Evolutionary conservation across 1,284 basidiomycete genomes (phyloP).

Genomic region (Cystodermella granulosa): DNA sequence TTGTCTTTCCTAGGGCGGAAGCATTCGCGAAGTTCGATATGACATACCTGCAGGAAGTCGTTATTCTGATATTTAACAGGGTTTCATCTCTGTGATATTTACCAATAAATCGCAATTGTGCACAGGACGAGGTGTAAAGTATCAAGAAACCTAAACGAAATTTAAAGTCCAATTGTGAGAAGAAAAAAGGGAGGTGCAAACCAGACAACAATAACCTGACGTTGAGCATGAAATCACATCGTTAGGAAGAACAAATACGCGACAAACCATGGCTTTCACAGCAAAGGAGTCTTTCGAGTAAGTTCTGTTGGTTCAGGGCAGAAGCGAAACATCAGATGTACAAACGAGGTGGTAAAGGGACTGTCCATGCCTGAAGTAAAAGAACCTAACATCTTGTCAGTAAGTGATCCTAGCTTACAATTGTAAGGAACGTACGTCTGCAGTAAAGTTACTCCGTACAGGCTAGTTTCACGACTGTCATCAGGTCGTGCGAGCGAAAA

Average conservation of each 20-base stretch:
- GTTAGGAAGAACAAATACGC: background rate
- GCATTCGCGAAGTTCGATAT: slow-evolving; percentile 36
- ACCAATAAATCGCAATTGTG: slow-evolving; percentile 35
- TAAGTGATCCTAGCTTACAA: background rate
- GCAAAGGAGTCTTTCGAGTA: slow-evolving; percentile 32
- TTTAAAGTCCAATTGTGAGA: too few relatives aligned
- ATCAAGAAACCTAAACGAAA: slow-evolving; percentile 32
- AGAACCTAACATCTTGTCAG: slow-evolving; percentile 22
- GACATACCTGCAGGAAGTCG: slow-evolving; percentile 29
- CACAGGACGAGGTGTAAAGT: slow-evolving; percentile 34
- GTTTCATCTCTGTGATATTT: slow-evolving; percentile 1
- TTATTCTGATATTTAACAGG: too few relatives aligned
- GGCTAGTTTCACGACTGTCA: slow-evolving; percentile 8
- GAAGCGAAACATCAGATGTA: too few relatives aligned
- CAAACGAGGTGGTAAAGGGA: too few relatives aligned
- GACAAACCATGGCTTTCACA: slow-evolving; percentile 30
- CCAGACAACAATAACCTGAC: slow-evolving; percentile 36
- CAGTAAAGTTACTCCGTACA: slow-evolving; percentile 39
- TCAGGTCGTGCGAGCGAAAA: slow-evolving; percentile 2
- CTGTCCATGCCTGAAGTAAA: slow-evolving; percentile 33
- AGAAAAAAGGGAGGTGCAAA: too few relatives aligned
- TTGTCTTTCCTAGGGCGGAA: slow-evolving; percentile 30
- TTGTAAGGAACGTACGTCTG: slow-evolving; percentile 30
- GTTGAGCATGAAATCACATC: background rate
- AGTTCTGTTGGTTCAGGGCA: too few relatives aligned